phyloP scores from a whole-genome alignment of 768 basidiomycete species.

The Agaricus sinodeliciosus region DNA sequence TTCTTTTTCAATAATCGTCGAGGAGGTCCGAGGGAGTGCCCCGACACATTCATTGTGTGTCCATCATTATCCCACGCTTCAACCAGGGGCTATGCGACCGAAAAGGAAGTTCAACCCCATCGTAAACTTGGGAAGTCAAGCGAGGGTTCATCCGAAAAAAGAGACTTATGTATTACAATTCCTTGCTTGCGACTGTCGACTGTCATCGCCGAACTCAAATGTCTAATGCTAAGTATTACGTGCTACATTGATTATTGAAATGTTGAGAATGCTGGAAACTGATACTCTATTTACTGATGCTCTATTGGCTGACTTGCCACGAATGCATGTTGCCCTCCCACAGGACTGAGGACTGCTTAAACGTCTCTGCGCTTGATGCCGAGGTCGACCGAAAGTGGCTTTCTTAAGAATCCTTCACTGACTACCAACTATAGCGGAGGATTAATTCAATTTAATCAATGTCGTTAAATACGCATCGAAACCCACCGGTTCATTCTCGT shows the following conservation, averaged over 20 bases:
- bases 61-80: too few relatives aligned
- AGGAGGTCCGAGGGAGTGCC: too few relatives aligned
- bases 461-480: not conserved
- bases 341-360: constrained; percentile 5
- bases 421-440: constrained; percentile 48
- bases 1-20: too few relatives aligned
- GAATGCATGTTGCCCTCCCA: not conserved
- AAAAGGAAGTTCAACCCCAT: too few relatives aligned
- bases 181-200: too few relatives aligned
- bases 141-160: too few relatives aligned
- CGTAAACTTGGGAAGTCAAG: too few relatives aligned
- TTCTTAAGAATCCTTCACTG: constrained; percentile 82
- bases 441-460: not conserved
- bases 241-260: not conserved
- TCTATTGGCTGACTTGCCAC: not conserved
- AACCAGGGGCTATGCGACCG: too few relatives aligned
- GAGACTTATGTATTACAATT: too few relatives aligned
- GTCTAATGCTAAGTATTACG: not conserved
- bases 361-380: constrained; percentile 62
- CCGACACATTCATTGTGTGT: too few relatives aligned
- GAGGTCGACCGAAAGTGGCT: constrained; percentile 69
- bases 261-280: too few relatives aligned
- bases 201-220: not conserved
- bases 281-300: too few relatives aligned
- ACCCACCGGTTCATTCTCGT: constrained; percentile 49